Percentiles rank a stretch among this genome's conserved stretches.
These are phyloP conservation scores for Dissoconium aciculare DNA, from an alignment of 2,329 filamentous ascomycete species.

Conservation along the genomic window DNA sequence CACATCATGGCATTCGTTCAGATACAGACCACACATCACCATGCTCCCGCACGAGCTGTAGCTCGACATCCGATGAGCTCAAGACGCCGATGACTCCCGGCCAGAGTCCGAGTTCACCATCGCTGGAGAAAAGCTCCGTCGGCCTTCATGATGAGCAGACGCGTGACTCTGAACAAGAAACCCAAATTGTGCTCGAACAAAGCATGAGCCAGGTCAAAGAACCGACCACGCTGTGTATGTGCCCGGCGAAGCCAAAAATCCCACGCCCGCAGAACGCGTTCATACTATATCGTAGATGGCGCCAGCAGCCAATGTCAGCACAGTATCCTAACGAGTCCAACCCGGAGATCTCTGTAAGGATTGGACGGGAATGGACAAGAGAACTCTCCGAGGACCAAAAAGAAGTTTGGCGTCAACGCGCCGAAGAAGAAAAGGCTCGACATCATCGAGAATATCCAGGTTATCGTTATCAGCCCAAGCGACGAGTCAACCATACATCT, in stretches of 20 bases:
- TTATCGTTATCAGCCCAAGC: conserved; percentile 82
- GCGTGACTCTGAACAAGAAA: too few relatives aligned
- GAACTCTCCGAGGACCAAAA: conserved; percentile 58
- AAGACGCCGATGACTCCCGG: too few relatives aligned
- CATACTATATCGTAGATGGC: conserved; percentile 89
- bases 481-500: too few relatives aligned
- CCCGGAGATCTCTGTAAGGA: conserved; percentile 93
- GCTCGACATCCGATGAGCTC: too few relatives aligned
- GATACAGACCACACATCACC: too few relatives aligned
- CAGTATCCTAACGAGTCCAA: conserved; percentile 83
- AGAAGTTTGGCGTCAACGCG: conserved; percentile 76
- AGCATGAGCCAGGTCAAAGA: too few relatives aligned
- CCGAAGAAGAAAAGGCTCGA: conserved; percentile 81
- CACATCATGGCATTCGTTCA: too few relatives aligned
- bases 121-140: too few relatives aligned
- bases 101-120: too few relatives aligned
- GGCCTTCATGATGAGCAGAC: too few relatives aligned
- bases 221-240: conserved; percentile 42
- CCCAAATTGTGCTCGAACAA: too few relatives aligned
- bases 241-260: conserved; percentile 56
- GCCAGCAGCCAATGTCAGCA: conserved; percentile 67
- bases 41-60: too few relatives aligned
- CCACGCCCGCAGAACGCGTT: conserved; percentile 66
- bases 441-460: conserved; percentile 84
- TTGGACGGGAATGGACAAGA: conserved; percentile 83